phyloP scores from a whole-genome alignment of 805 yeast species.

The Saccharomyces jurei region DNA sequence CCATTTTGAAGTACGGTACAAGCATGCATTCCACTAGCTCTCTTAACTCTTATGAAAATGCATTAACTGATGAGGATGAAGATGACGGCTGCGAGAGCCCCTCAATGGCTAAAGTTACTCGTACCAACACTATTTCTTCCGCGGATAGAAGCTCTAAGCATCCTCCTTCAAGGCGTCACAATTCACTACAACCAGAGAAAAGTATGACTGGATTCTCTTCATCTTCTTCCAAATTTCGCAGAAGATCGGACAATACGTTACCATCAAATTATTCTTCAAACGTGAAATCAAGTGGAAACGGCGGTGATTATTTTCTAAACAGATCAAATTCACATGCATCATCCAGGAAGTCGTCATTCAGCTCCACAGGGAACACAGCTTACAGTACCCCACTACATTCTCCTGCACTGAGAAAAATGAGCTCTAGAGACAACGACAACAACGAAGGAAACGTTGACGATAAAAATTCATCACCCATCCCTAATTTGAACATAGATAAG shows the following conservation, averaged over 20 bases:
- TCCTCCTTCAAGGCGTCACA: conserved; percentile 9
- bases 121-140: conserved; percentile 3
- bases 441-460: not conserved
- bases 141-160: conserved; percentile 6
- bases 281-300: not conserved
- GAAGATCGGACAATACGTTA: conserved; percentile 8
- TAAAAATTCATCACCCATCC: not conserved
- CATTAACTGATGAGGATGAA: conserved; percentile 21
- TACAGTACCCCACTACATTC: conserved; percentile 23
- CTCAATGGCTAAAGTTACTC: conserved; percentile 3
- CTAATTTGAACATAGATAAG: not conserved
- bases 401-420: conserved; percentile 13
- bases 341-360: conserved; percentile 20
- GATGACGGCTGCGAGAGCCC: conserved; percentile 11
- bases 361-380: conserved; percentile 18
- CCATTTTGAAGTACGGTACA: conserved; percentile 46
- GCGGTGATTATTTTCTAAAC: conserved; percentile 4
- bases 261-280: not conserved
- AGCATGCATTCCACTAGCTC: conserved; percentile 3
- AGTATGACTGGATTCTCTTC: conserved; percentile 16
- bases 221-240: conserved; percentile 13
- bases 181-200: conserved; percentile 11
- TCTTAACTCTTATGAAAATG: conserved; percentile 17
- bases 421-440: not conserved
- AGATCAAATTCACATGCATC: conserved; percentile 18